A percentile compares a stretch with the other conserved stretches of the same genome.
phyloP scores from a whole-genome alignment of 257 asterid genomes.

The Jacaranda mimosifolia region DNA sequence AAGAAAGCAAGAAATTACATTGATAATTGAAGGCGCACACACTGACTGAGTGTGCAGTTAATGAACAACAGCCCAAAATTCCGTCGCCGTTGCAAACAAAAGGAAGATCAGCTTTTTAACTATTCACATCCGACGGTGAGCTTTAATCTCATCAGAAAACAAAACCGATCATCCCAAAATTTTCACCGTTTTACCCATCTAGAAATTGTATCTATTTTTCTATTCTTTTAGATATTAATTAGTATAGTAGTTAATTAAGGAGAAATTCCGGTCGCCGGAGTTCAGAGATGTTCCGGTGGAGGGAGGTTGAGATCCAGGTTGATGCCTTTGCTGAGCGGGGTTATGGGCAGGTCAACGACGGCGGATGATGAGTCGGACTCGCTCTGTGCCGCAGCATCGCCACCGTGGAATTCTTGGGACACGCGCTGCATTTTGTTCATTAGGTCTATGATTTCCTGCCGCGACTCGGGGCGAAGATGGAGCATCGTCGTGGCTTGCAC shows the following conservation, averaged over 20 bases:
- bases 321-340: constrained; percentile 30
- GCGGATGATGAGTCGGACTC: constrained; percentile 56
- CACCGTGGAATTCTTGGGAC: constrained; percentile 32
- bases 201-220: not conserved
- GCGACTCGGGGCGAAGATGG: constrained; percentile 45
- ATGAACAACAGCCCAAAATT: constrained; percentile 26
- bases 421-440: constrained; percentile 37
- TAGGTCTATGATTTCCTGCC: constrained; percentile 43
- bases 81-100: constrained; percentile 33
- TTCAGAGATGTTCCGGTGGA: constrained; percentile 50
- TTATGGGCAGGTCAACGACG: constrained; percentile 45
- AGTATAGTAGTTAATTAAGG: not conserved
- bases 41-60: constrained; percentile 6
- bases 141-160: constrained; percentile 13
- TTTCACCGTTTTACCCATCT: constrained; percentile 15
- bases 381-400: constrained; percentile 37
- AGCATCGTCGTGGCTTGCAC: constrained; percentile 40
- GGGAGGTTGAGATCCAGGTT: constrained; percentile 58
- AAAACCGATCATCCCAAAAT: not conserved
- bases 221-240: not conserved
- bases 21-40: not conserved
- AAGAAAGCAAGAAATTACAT: constrained; percentile 17
- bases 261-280: not conserved
- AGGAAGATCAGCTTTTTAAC: not conserved
- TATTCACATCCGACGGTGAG: constrained; percentile 34